phyloP scores from a whole-genome alignment of 768 basidiomycete genomes.

The Pisolithus marmoratus region DNA sequence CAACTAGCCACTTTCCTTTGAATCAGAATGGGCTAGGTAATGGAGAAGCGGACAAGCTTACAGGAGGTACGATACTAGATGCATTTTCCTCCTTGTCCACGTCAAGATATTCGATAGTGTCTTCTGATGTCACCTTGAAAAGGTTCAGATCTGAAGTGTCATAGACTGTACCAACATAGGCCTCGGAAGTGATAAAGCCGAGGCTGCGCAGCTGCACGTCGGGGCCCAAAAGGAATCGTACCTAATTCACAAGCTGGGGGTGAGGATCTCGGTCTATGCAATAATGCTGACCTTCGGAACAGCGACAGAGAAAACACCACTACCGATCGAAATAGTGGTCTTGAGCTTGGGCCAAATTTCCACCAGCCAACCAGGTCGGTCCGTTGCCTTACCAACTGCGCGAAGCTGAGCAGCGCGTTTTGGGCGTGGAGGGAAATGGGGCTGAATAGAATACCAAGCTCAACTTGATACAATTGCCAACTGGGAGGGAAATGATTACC shows the following conservation, averaged over 20 bases:
- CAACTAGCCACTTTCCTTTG: slow-evolving; percentile 5
- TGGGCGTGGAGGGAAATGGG: neutral
- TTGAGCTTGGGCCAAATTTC: slow-evolving; percentile 2
- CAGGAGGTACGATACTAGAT: slow-evolving; percentile 8
- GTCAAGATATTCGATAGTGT: slow-evolving; percentile 17
- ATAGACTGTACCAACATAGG: slow-evolving; percentile 10
- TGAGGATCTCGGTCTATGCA: no score
- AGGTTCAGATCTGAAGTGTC: slow-evolving; percentile 6
- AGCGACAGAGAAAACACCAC: neutral
- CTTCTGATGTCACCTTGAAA: slow-evolving; percentile 13
- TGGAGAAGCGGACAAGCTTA: neutral
- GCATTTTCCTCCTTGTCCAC: slow-evolving; percentile 7
- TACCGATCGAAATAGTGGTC: neutral
- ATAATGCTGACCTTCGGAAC: neutral
- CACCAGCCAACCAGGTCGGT: slow-evolving; percentile 1
- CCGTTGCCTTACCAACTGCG: neutral
- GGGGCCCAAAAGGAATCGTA: neutral
- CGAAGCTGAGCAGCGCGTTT: slow-evolving; percentile 5
- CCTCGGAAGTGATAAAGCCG: slow-evolving; percentile 13
- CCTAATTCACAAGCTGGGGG: neutral
- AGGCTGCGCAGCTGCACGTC: slow-evolving; percentile 9
- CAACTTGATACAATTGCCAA: no score
- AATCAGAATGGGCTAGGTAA: no score
- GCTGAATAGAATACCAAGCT: neutral
- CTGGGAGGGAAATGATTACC: neutral